These are phyloP conservation scores for Nitzschia putrida DNA, from an alignment of 108 stramenopile species.

Conservation along the genomic window DNA sequence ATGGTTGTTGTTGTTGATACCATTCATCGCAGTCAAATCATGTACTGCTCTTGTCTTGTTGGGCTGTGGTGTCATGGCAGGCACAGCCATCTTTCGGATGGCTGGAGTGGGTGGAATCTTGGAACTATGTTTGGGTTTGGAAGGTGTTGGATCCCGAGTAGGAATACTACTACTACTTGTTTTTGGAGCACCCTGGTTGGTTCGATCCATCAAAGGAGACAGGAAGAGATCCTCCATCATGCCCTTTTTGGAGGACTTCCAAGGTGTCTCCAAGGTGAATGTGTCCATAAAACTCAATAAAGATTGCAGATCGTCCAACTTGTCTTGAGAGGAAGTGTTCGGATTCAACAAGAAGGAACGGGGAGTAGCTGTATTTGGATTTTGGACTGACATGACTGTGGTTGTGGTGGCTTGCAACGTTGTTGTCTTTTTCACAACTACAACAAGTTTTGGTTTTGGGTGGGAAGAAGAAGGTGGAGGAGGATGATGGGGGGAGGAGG, in stretches of 20 bases:
- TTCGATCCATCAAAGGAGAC: neutral
- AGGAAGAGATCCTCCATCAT: neutral
- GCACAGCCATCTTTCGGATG: too few species aligned
- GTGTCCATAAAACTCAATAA: slow-evolving; percentile 17
- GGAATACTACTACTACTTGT: neutral
- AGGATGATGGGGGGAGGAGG: too few species aligned
- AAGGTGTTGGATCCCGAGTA: slow-evolving; percentile 11
- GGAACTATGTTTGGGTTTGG: slow-evolving; percentile 4
- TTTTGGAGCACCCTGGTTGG: neutral
- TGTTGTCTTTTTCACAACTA: too few species aligned
- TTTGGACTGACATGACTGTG: too few species aligned
- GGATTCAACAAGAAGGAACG: slow-evolving; percentile 9
- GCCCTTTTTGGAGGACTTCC: neutral
- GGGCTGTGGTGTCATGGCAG: too few species aligned
- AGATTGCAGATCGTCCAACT: slow-evolving; percentile 5
- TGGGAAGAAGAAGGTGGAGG: too few species aligned
- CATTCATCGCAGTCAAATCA: too few species aligned
- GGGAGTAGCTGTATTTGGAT: neutral
- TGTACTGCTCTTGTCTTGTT: too few species aligned
- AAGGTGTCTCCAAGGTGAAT: slow-evolving; percentile 4
- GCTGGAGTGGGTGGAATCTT: too few species aligned
- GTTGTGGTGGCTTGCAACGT: too few species aligned
- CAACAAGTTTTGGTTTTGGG: too few species aligned
- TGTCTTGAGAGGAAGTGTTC: neutral
- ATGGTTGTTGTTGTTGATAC: too few species aligned